Percentiles rank a stretch among this genome's conserved stretches.
Evolutionary conservation across 2,329 filamentous ascomycete genomes (phyloP).

Genomic region (Colletotrichum lindemuthianum): DNA sequence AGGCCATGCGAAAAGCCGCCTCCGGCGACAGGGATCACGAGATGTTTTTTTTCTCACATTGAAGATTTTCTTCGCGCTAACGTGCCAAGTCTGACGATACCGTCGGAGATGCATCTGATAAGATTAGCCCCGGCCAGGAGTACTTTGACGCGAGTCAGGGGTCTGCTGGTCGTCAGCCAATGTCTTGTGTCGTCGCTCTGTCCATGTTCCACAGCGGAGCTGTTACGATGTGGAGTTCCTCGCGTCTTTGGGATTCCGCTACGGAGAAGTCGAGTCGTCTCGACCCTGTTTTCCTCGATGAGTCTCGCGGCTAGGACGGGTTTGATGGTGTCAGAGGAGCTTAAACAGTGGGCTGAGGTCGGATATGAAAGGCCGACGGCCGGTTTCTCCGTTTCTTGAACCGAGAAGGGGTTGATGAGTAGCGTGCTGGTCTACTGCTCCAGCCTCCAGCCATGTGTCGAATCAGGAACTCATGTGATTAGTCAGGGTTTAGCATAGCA

Average conservation of each 20-base stretch:
- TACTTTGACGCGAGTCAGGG: conserved; percentile 23
- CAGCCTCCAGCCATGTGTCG: no score
- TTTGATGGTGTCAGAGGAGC: conserved; percentile 8
- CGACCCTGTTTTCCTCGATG: conserved; percentile 3
- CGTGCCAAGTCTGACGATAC: conserved; percentile 21
- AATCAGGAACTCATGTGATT: no score
- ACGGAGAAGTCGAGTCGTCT: neutral
- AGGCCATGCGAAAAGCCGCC: neutral
- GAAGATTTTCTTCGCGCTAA: conserved; percentile 17
- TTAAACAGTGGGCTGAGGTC: neutral
- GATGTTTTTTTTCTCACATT: conserved; percentile 5
- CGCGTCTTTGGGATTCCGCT: neutral
- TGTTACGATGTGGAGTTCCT: conserved; percentile 25
- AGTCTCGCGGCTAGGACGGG: conserved; percentile 1
- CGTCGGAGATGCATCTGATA: conserved; percentile 32
- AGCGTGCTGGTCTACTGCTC: no score
- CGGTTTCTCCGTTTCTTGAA: no score
- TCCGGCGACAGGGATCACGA: conserved; percentile 5
- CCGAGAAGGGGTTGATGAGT: no score
- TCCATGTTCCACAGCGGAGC: conserved; percentile 23
- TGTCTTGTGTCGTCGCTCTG: neutral
- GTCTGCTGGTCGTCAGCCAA: conserved; percentile 7
- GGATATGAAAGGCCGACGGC: no score
- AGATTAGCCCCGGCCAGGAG: conserved; percentile 20
- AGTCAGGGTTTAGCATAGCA: no score